Evolutionary conservation across 2,329 filamentous ascomycete genomes (phyloP), one percentile per base, ranked within the genome.

Genomic region (Alternaria infectoria): DNA sequence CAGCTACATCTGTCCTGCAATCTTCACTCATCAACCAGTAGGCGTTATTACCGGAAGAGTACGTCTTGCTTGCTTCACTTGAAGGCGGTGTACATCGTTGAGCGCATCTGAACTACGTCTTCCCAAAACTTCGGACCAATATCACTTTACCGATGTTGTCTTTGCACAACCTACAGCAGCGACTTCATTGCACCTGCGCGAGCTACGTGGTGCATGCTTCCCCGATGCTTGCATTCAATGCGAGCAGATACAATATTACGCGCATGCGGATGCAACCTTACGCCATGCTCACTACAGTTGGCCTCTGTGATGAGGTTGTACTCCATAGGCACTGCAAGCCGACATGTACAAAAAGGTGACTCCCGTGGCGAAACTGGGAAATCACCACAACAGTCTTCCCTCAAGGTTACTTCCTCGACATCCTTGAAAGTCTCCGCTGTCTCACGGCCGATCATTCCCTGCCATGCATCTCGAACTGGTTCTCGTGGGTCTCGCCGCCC

Each of bases 391-490:
- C 30, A 36, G 25, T 10, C 25, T 51, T 28, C 28, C 23, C 43
- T 23, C 28, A 26, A n/a, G 23, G 36, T 44, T 6, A 6, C 44
- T 28, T 21, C 26, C 13, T n/a, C 15, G 21, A 51, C 11, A 58
- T 45, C 51, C 15, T 32, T 36, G 17, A 21, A 3, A 30, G 32
- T 44, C 26, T 6, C 23, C 7, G 30, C n/a, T 21, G 2, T 25
- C 28, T 11, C 11, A 17, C 51, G 21, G 23, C n/a, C 47, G 8
- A 15, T 9, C 32, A 59, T 23, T 7, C 23, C 26, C 45, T 62
- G 61, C 25, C 3, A 73, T 75, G 71, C 66, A 60, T 52, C 54
- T 64, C 61, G 47, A 52, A 7, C 45, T 71, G 50, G 36, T 66
- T 32, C 43, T 70, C 50, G 62, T 59, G 46, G 30, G 61, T 21